These are phyloP conservation scores for Aspergillus oerlinghausenensis DNA, from an alignment of 2,329 filamentous ascomycete species.

Conservation along the genomic window DNA sequence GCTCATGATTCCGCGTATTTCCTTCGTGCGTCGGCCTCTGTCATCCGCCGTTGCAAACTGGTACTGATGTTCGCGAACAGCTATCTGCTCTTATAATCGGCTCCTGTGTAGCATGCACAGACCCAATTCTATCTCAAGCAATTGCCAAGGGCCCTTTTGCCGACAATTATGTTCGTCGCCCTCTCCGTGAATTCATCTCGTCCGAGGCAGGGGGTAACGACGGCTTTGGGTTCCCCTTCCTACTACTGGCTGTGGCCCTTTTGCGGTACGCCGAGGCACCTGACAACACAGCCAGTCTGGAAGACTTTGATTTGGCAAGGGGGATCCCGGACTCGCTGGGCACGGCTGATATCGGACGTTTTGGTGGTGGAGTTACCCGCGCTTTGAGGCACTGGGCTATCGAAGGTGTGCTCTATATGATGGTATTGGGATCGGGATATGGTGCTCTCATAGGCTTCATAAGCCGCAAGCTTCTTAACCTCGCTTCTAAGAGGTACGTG, in stretches of 20 bases:
- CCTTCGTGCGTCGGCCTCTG: conserved; percentile 30
- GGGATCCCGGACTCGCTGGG: conserved; percentile 25
- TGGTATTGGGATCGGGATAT: conserved; percentile 51
- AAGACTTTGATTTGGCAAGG: conserved; percentile 15
- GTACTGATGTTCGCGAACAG: conserved; percentile 14
- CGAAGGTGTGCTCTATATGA: conserved; percentile 58
- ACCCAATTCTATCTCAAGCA: conserved; percentile 59
- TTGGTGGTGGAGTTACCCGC: conserved; percentile 49
- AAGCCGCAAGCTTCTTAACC: conserved; percentile 45
- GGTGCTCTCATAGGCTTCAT: conserved; percentile 49
- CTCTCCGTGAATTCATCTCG: conserved; percentile 58
- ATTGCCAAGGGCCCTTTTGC: conserved; percentile 60
- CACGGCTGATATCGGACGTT: conserved; percentile 45
- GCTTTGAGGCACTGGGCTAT: conserved; percentile 56
- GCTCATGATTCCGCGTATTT: conserved; percentile 52
- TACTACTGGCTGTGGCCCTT: conserved; percentile 55
- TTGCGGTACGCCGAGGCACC: conserved; percentile 49
- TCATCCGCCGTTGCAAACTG: neutral
- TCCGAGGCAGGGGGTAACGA: conserved; percentile 60
- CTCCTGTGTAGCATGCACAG: conserved; percentile 59
- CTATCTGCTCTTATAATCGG: conserved; percentile 55
- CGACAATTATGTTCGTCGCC: conserved; percentile 56
- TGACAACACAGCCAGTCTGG: conserved; percentile 13
- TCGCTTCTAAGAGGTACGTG: conserved; percentile 29
- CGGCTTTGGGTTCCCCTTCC: conserved; percentile 59